Evolutionary conservation across 2,329 filamentous ascomycete species (phyloP).

Genomic region (Scedosporium dehoogii): DNA sequence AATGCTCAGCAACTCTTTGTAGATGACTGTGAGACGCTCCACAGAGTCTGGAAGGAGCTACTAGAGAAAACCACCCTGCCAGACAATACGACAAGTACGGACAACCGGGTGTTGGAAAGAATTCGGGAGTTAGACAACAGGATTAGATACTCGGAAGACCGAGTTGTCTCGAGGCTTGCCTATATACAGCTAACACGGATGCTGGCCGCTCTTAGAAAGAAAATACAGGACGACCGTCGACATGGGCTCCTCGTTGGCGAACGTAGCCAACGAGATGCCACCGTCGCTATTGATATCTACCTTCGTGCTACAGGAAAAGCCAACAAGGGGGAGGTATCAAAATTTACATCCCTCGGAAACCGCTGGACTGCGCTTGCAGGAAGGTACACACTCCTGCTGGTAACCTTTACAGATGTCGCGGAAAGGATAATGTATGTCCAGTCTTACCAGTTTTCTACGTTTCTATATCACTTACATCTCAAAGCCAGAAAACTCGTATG

Average conservation of each 20-base stretch:
- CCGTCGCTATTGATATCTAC: background rate
- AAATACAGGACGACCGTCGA: background rate
- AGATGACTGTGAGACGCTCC: background rate
- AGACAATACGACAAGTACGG: background rate
- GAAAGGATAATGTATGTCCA: background rate
- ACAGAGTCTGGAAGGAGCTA: background rate
- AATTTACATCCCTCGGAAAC: background rate
- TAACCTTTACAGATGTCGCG: background rate
- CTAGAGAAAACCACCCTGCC: background rate
- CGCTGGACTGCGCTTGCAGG: background rate
- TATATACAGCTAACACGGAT: background rate
- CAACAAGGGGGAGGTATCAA: background rate
- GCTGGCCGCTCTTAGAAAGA: background rate
- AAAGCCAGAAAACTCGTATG: conserved; percentile 7
- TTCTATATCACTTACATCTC: background rate
- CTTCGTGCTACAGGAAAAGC: background rate
- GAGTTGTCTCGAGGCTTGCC: background rate
- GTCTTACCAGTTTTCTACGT: background rate
- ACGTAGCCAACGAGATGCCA: background rate
- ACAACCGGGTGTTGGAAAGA: background rate
- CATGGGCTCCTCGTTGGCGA: background rate
- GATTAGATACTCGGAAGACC: background rate
- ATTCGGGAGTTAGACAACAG: background rate
- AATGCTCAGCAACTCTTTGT: background rate
- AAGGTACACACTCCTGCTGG: background rate